These are phyloP conservation scores for Quambalaria eucalypti DNA, from an alignment of 1,284 basidiomycete genomes.

Conservation along the genomic window DNA sequence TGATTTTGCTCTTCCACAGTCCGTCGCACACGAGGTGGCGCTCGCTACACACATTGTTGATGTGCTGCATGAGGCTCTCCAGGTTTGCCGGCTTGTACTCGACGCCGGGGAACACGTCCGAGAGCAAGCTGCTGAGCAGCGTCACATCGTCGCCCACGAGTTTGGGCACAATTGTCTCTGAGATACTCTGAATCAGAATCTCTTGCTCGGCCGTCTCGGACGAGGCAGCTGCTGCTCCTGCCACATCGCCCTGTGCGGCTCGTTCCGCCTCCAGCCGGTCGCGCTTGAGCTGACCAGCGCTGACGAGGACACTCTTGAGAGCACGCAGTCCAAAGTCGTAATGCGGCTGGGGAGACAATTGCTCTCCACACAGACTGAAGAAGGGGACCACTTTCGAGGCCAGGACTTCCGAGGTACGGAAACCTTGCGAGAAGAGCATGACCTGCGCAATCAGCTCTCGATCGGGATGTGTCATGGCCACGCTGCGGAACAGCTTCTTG, in stretches of 20 bases:
- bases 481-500: constrained; percentile 84
- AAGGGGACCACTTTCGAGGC: constrained; percentile 98
- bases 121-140: constrained; percentile 79
- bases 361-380: constrained; percentile 96
- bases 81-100: constrained; percentile 83
- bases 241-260: constrained; percentile 1
- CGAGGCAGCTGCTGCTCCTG: constrained; percentile 9
- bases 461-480: constrained; percentile 98
- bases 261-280: constrained; percentile 53
- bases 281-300: constrained; percentile 93
- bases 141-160: constrained; percentile 95
- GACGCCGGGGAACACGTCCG: constrained; percentile 95
- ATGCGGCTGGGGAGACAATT: constrained; percentile 91
- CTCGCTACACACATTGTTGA: constrained; percentile 77
- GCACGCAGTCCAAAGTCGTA: constrained; percentile 99
- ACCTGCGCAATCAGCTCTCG: constrained; percentile 98
- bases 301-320: constrained; percentile 88
- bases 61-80: constrained; percentile 71
- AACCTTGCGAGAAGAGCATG: constrained; percentile 98
- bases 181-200: constrained; percentile 97
- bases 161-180: constrained; percentile 96
- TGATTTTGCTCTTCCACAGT: constrained; percentile 86
- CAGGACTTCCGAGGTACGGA: constrained; percentile 88
- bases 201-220: constrained; percentile 71
- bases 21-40: constrained; percentile 64